A percentile compares a stretch with the other conserved stretches of the same genome.
Evolutionary conservation across 306 rosid genomes (phyloP).

Genomic region (Vachellia pachyceras): DNA sequence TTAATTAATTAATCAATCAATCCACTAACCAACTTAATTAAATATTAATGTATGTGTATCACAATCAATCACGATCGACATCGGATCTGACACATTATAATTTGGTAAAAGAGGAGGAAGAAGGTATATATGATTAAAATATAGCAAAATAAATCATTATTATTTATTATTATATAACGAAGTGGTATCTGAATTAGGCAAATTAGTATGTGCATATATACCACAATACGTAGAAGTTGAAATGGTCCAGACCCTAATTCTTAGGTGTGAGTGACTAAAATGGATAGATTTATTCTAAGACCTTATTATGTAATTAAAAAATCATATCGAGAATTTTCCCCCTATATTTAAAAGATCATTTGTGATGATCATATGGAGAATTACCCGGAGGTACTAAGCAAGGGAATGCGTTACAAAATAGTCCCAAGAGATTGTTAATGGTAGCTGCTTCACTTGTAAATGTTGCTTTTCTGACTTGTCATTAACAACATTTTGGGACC

Average conservation of each 20-base stretch:
- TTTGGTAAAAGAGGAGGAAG: constrained; percentile 11
- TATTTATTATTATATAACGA: neutral
- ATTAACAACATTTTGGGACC: too few species aligned
- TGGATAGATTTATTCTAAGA: too few species aligned
- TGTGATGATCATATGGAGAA: too few species aligned
- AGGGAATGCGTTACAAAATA: too few species aligned
- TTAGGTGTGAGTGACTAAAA: neutral
- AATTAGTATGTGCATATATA: neutral
- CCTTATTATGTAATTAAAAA: too few species aligned
- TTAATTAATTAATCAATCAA: constrained; percentile 12
- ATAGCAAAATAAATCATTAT: neutral
- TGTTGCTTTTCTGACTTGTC: too few species aligned
- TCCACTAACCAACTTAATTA: neutral
- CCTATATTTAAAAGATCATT: neutral
- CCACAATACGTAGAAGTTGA: neutral
- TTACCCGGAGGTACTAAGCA: too few species aligned
- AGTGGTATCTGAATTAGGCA: neutral
- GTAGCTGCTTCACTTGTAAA: too few species aligned
- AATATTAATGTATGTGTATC: neutral
- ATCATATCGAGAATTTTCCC: neutral
- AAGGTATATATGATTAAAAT: constrained; percentile 10
- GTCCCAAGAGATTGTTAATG: too few species aligned
- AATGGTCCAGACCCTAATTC: neutral
- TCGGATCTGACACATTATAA: constrained; percentile 41
- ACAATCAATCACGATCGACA: constrained; percentile 40